Evolutionary conservation across 257 asterid genomes (phyloP).

Genomic region (Cynanchum wilfordii): DNA sequence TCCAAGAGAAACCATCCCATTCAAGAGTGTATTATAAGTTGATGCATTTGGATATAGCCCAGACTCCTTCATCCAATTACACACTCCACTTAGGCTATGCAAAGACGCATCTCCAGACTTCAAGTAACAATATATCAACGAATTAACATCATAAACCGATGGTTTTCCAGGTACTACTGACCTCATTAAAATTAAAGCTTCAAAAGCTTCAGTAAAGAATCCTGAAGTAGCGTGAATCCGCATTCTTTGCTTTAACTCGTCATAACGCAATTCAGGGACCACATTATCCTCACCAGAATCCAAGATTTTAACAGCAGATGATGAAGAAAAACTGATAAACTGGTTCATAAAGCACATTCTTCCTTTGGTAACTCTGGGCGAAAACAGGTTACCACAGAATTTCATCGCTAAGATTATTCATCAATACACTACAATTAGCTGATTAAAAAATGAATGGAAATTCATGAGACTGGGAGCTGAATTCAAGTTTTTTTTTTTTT

Average conservation of each 20-base stretch:
- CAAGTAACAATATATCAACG: conserved; percentile 41
- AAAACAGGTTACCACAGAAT: neutral
- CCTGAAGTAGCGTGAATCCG: conserved; percentile 44
- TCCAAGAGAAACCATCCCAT: conserved; percentile 40
- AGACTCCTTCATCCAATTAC: conserved; percentile 39
- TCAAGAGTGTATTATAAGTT: conserved; percentile 41
- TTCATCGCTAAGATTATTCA: conserved; percentile 2
- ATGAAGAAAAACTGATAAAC: conserved; percentile 7
- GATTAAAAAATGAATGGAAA: neutral
- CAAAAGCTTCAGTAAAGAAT: conserved; percentile 36
- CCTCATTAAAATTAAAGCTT: conserved; percentile 38
- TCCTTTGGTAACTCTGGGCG: conserved; percentile 3
- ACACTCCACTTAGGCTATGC: conserved; percentile 37
- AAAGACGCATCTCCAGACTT: conserved; percentile 37
- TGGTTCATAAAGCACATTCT: conserved; percentile 7
- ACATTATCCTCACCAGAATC: conserved; percentile 13
- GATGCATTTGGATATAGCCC: conserved; percentile 53
- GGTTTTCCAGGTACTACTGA: conserved; percentile 41
- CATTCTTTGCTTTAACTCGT: conserved; percentile 37
- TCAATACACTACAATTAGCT: neutral
- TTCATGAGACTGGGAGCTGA: conserved; percentile 1
- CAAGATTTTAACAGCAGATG: conserved; percentile 16
- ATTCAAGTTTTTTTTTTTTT: too few relatives aligned
- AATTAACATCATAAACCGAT: conserved; percentile 40
- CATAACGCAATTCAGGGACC: conserved; percentile 18